Conservation (phyloP, 2,329 filamentous ascomycete species). For the Fonsecaea nubica region DNA sequence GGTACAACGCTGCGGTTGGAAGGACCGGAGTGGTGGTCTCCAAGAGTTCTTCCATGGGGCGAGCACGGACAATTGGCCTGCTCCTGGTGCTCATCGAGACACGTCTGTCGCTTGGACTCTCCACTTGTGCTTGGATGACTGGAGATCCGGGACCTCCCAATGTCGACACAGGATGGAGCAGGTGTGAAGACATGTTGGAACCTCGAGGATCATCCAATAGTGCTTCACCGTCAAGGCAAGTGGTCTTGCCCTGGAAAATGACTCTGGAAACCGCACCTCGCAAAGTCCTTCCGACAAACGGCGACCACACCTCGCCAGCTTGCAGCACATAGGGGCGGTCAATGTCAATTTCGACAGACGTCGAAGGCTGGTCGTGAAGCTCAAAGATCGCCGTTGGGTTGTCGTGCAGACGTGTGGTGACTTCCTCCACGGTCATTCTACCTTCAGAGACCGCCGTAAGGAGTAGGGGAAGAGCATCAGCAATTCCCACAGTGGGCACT, state of each 20-base stretch:
- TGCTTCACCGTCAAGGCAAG: slow-evolving; percentile 74
- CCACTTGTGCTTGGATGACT: slow-evolving; percentile 47
- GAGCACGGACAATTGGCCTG: slow-evolving; percentile 33
- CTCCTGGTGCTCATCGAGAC: slow-evolving; percentile 37
- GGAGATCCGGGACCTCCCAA: slow-evolving; percentile 55
- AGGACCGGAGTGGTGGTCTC: slow-evolving; percentile 39
- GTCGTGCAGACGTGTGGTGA: slow-evolving; percentile 73
- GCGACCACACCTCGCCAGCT: slow-evolving; percentile 66
- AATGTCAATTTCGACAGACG: slow-evolving; percentile 75
- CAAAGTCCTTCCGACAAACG: slow-evolving; percentile 72
- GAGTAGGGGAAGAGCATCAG: slow-evolving; percentile 75
- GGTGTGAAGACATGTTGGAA: slow-evolving; percentile 77
- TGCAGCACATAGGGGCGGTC: slow-evolving; percentile 71
- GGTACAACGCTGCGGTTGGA: slow-evolving; percentile 38
- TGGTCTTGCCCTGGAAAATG: slow-evolving; percentile 74
- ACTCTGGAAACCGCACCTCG: slow-evolving; percentile 75
- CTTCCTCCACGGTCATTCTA: slow-evolving; percentile 74
- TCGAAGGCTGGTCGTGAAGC: slow-evolving; percentile 77
- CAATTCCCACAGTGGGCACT: slow-evolving; percentile 70
- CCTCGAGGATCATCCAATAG: slow-evolving; percentile 64
- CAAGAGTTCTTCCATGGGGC: slow-evolving; percentile 39
- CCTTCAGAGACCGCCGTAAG: slow-evolving; percentile 78
- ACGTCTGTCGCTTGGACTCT: slow-evolving; percentile 47
- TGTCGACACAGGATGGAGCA: slow-evolving; percentile 60
- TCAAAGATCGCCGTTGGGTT: slow-evolving; percentile 83